phyloP scores from a whole-genome alignment of 805 yeast species.

The Kodamaea fukazawae region DNA sequence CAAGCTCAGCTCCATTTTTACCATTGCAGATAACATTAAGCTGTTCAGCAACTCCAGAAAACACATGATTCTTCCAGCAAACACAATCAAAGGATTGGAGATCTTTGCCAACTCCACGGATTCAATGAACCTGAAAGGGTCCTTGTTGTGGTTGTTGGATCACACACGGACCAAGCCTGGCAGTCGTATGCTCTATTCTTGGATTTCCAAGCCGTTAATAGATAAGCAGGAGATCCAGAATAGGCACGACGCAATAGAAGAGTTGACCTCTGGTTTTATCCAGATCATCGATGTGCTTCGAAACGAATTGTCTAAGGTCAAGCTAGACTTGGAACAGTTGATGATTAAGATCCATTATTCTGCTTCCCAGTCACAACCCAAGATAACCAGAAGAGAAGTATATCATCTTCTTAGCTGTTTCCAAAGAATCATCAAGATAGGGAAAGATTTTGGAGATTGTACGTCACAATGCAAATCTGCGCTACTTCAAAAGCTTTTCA shows the following conservation, averaged over 20 bases:
- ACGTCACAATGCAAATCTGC: conserved; percentile 35
- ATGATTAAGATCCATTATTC: conserved; percentile 40
- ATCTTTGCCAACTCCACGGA: conserved; percentile 67
- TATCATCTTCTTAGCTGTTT: conserved; percentile 30
- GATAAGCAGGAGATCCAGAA: conserved; percentile 51
- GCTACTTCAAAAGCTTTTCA: conserved; percentile 38
- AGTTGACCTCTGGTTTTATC: conserved; percentile 25
- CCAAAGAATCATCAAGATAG: conserved; percentile 23
- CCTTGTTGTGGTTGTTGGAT: conserved; percentile 76
- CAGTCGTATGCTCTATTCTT: conserved; percentile 55
- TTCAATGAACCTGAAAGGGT: conserved; percentile 51
- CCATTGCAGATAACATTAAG: conserved; percentile 47
- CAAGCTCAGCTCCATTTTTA: conserved; percentile 54
- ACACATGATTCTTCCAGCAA: conserved; percentile 59
- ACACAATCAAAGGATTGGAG: conserved; percentile 70
- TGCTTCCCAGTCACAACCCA: conserved; percentile 18
- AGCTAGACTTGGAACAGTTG: conserved; percentile 33
- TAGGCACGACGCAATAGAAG: conserved; percentile 57
- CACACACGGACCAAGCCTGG: conserved; percentile 83
- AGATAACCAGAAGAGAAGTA: conserved; percentile 32
- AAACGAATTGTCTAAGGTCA: conserved; percentile 20
- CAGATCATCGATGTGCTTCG: conserved; percentile 35
- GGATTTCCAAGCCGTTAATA: conserved; percentile 75
- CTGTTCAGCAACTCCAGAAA: conserved; percentile 48
- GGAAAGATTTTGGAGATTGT: conserved; percentile 33